Evolutionary conservation across 2,329 filamentous ascomycete genomes (phyloP), one percentile per base, ranked within the genome.

Genomic region (Rutstroemia sp.): DNA sequence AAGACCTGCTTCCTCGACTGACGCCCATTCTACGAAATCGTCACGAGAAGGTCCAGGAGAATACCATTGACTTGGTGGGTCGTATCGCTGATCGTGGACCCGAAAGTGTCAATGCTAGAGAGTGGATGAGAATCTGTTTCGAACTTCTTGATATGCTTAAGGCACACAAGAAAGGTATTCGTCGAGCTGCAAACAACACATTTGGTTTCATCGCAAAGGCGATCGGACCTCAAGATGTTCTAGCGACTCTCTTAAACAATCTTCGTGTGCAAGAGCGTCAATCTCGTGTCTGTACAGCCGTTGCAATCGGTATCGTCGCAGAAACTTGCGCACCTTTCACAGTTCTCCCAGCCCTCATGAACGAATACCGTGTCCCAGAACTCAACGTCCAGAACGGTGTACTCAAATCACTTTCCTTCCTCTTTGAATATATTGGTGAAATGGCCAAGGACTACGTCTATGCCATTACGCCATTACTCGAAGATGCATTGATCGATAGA

Each of bases 391-490:
- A 99, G 71, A 99, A 99, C 66, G 94, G 94, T 75, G 94, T 99
- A 37, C 85, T 99, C 70, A 99, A 99, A 73, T 92, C 92, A 5
- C 80, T 99, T 53, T 95, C 90, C 6, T 99, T 99, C 80, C 79
- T 99, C 59, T 99, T 97, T 69, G 94, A 99, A 70, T 99, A 99
- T 74, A 99, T 99, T 71, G 94, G 94, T 61, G 94, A 99, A 73
- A 97, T 99, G 94, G 90, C 91, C 62, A 99, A 97, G 75, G 94
- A 99, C 73, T 99, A 99, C 71, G 94, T 99, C 69, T 99, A 99
- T 69, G 94, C 95, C 18, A 92, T 99, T 37, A 96, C 92, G 2
- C 94, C 94, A 6, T 78, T 99, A 9, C 85, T 99, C 2, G 94
- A 99, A 70, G 94, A 99, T 70, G 94, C 95, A 2, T 85, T 99